phyloP scores from a whole-genome alignment of 345 rosid species.

The Lepidium africanum region DNA sequence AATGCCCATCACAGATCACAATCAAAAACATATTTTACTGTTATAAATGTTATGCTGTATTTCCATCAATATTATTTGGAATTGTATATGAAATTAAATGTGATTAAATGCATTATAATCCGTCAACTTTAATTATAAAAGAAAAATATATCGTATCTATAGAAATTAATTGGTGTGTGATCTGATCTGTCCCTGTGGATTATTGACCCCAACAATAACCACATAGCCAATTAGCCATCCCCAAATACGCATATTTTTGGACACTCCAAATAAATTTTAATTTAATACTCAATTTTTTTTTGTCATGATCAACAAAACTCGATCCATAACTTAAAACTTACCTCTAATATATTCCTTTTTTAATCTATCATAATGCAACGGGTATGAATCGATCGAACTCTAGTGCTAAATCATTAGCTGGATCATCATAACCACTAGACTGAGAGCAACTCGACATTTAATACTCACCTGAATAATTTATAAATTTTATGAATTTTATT shows the following conservation, averaged over 20 bases:
- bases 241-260: not conserved
- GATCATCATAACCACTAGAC: too few species aligned
- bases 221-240: not conserved
- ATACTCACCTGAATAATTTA: too few species aligned
- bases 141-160: not conserved
- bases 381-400: too few species aligned
- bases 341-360: too few species aligned
- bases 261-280: not conserved
- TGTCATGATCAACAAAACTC: too few species aligned
- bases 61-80: not conserved
- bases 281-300: not conserved
- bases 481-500: too few species aligned
- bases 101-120: not conserved
- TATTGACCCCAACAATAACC: not conserved
- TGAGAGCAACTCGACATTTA: too few species aligned
- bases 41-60: not conserved
- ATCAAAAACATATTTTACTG: not conserved
- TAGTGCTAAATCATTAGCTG: too few species aligned
- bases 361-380: too few species aligned
- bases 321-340: too few species aligned
- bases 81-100: not conserved
- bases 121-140: not conserved
- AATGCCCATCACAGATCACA: not conserved
- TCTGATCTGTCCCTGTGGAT: not conserved
- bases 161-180: not conserved